Percentiles rank a stretch among this genome's conserved stretches.
Evolutionary conservation across 805 yeast genomes (phyloP).

Genomic region (Yarrowia sp.): DNA sequence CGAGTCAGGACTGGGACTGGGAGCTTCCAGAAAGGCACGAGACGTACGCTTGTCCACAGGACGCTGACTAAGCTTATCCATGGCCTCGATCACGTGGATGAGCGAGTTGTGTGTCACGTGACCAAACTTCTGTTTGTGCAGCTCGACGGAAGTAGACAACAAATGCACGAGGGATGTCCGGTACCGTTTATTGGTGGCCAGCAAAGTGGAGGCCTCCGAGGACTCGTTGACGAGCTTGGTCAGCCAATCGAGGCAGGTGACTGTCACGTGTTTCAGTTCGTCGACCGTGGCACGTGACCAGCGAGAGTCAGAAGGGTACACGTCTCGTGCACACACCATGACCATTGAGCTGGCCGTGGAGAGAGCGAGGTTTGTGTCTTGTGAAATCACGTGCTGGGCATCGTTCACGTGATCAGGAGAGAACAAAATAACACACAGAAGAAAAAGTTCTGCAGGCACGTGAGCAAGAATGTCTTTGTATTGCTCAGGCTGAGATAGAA

Average conservation of each 20-base stretch:
- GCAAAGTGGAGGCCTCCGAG: background rate
- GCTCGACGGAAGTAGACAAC: conserved; percentile 3
- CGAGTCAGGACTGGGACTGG: background rate
- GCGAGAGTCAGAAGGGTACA: background rate
- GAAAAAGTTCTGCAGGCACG: conserved; percentile 11
- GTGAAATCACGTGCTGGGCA: background rate
- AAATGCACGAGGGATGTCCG: conserved; percentile 20
- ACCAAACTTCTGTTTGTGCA: conserved; percentile 17
- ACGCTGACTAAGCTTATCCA: conserved; percentile 18
- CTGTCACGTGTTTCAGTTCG: conserved; percentile 14
- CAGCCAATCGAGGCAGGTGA: conserved; percentile 25
- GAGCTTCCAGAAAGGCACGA: conserved; percentile 21
- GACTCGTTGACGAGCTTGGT: background rate
- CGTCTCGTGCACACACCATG: conserved; percentile 29
- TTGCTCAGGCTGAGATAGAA: background rate
- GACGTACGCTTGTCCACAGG: conserved; percentile 24
- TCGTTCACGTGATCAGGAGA: background rate
- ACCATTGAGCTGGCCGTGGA: conserved; percentile 6
- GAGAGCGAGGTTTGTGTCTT: conserved; percentile 18
- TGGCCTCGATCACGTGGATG: conserved; percentile 23
- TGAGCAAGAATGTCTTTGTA: background rate
- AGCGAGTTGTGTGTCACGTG: conserved; percentile 18
- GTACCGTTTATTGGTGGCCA: conserved; percentile 30
- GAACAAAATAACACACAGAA: conserved; percentile 20
- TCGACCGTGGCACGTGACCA: conserved; percentile 11